Evolutionary conservation across 2,329 filamentous ascomycete genomes (phyloP).

Genomic region (Salinomyces thailandicus): DNA sequence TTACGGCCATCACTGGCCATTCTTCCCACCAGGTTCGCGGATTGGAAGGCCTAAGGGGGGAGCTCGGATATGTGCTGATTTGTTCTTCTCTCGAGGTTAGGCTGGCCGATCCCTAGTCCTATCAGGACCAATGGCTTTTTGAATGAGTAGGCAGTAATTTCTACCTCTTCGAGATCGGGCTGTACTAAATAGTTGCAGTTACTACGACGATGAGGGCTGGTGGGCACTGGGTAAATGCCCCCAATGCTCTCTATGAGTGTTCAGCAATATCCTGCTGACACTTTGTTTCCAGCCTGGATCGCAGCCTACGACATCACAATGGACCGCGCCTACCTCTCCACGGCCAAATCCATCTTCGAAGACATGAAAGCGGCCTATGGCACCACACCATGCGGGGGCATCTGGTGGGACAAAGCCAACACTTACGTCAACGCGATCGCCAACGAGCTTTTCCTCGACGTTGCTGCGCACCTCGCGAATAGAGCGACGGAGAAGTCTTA

Average conservation of each 20-base stretch:
- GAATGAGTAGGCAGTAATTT: slow-evolving; percentile 7
- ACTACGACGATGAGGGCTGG: slow-evolving; percentile 44
- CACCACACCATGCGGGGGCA: slow-evolving; percentile 36
- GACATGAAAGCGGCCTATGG: slow-evolving; percentile 36
- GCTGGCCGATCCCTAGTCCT: too few relatives aligned
- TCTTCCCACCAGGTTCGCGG: slow-evolving; percentile 7
- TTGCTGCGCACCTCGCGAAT: slow-evolving; percentile 46
- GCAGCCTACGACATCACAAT: slow-evolving; percentile 44
- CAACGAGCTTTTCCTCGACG: slow-evolving; percentile 47
- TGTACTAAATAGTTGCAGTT: slow-evolving; percentile 23
- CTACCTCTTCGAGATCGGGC: background rate
- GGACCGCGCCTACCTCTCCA: slow-evolving; percentile 34
- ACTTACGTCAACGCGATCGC: slow-evolving; percentile 44
- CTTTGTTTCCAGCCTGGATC: slow-evolving; percentile 39
- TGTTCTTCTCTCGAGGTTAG: too few relatives aligned
- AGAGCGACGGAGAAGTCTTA: slow-evolving; percentile 31
- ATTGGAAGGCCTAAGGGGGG: too few relatives aligned
- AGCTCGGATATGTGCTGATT: too few relatives aligned
- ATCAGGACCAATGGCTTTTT: slow-evolving; percentile 8
- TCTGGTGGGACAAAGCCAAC: slow-evolving; percentile 39
- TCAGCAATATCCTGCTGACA: background rate
- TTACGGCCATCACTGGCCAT: slow-evolving; percentile 8
- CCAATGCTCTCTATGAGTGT: background rate
- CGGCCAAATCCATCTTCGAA: slow-evolving; percentile 41
- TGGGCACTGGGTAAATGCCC: slow-evolving; percentile 30